A percentile compares a stretch with the other conserved stretches of the same genome.
phyloP scores from a whole-genome alignment of 2,329 filamentous ascomycete species.

The Aureobasidium subglaciale region DNA sequence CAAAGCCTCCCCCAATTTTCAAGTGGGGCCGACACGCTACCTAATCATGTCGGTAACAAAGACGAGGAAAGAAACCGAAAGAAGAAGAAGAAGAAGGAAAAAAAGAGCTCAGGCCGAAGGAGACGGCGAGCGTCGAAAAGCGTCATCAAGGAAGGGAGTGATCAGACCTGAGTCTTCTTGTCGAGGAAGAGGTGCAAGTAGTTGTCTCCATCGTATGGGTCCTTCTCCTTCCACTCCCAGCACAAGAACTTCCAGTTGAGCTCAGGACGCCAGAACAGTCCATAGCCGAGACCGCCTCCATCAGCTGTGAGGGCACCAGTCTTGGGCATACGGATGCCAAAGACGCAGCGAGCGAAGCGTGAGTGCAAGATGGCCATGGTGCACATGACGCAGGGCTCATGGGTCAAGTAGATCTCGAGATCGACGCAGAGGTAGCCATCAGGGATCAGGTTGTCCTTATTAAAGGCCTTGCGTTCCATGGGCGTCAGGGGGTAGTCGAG shows the following conservation, averaged over 20 bases:
- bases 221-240: conserved; percentile 49
- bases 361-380: conserved; percentile 95
- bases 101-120: neutral
- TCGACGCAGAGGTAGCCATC: conserved; percentile 92
- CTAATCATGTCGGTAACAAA: conserved; percentile 15
- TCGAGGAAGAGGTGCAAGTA: conserved; percentile 15
- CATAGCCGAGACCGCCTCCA: conserved; percentile 43
- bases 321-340: conserved; percentile 67
- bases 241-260: conserved; percentile 80
- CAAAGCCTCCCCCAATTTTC: neutral
- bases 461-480: conserved; percentile 57
- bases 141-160: neutral
- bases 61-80: conserved; percentile 7
- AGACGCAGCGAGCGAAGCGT: conserved; percentile 78
- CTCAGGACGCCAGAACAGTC: conserved; percentile 62
- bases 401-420: conserved; percentile 86
- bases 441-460: conserved; percentile 56
- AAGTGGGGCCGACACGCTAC: conserved; percentile 12
- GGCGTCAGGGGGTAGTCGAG: conserved; percentile 62
- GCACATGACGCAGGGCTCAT: conserved; percentile 95
- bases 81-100: neutral
- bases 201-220: conserved; percentile 14
- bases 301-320: conserved; percentile 82
- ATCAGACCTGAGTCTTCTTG: conserved; percentile 13
- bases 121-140: neutral